Conservation (phyloP, 2,329 filamentous ascomycete species). For the Nemania sp. region DNA sequence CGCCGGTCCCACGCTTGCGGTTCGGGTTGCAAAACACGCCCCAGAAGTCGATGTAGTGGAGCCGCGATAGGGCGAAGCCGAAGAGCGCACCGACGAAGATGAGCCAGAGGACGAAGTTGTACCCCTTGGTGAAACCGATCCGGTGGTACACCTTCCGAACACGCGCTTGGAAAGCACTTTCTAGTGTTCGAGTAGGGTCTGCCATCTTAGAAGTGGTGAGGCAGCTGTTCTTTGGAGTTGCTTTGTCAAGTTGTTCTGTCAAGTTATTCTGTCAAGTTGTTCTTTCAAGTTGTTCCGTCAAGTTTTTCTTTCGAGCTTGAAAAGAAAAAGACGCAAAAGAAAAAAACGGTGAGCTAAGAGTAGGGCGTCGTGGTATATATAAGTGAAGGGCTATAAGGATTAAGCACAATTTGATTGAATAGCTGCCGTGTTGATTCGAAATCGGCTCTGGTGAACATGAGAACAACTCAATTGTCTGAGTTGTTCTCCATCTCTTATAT, state of each 20-base stretch:
- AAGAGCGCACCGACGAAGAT: conserved; percentile 52
- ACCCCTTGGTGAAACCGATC: conserved; percentile 60
- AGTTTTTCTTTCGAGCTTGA: not conserved
- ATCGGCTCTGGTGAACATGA: not conserved
- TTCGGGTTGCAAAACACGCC: conserved; percentile 41
- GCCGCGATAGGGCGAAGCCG: conserved; percentile 53
- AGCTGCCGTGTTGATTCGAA: not conserved
- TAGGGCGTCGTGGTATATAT: not conserved
- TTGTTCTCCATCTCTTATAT: not conserved
- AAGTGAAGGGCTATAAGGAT: not conserved
- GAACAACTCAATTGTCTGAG: not conserved
- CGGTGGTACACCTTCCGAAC: conserved; percentile 47
- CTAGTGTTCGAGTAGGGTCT: not conserved
- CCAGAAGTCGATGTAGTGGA: conserved; percentile 54
- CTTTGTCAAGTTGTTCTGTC: too few species aligned
- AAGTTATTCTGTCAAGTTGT: too few species aligned
- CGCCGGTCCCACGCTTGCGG: not conserved
- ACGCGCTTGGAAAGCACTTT: conserved; percentile 24
- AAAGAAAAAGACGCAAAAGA: not conserved
- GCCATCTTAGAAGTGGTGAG: conserved; percentile 8
- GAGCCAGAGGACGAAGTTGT: conserved; percentile 61
- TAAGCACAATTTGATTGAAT: not conserved
- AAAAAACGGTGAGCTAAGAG: too few species aligned
- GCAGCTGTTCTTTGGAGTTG: not conserved
- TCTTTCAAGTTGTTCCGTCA: too few species aligned